Conservation (phyloP, 495 filamentous ascomycete genomes). For the Aspergillus coremiiformis region DNA sequence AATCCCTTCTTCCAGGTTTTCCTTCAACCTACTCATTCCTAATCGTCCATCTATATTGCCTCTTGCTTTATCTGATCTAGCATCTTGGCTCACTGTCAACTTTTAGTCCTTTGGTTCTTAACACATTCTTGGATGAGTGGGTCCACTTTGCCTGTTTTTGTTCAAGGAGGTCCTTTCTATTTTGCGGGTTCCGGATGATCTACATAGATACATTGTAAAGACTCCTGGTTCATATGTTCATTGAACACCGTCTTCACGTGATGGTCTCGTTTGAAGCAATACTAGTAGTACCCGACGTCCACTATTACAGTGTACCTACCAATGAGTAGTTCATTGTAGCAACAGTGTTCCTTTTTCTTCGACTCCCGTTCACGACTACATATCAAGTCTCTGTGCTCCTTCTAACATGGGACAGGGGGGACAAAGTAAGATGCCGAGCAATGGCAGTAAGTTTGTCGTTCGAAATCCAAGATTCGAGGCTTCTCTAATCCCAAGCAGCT, state of each 20-base stretch:
- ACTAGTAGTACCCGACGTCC: too few relatives aligned
- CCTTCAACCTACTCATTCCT: not conserved
- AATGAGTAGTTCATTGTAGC: not conserved
- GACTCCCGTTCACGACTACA: not conserved
- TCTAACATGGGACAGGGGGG: constrained; percentile 27
- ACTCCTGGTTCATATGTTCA: not conserved
- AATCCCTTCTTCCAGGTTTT: not conserved
- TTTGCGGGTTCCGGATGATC: not conserved
- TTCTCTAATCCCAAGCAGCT: constrained; percentile 16
- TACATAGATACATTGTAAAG: not conserved
- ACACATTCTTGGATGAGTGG: not conserved
- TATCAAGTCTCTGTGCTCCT: not conserved
- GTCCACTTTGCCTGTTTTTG: not conserved
- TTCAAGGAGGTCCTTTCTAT: not conserved
- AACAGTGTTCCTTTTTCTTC: not conserved
- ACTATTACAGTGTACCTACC: too few relatives aligned
- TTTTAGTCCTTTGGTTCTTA: not conserved
- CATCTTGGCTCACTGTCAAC: not conserved
- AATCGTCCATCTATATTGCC: not conserved
- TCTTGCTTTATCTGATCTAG: not conserved
- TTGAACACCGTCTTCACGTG: not conserved
- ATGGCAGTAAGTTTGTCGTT: constrained; percentile 31
- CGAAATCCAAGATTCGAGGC: constrained; percentile 6
- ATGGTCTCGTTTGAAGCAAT: not conserved
- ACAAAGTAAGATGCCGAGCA: constrained; percentile 32